Evolutionary conservation across 805 yeast species (phyloP).

Genomic region (Suhomyces emberorum): DNA sequence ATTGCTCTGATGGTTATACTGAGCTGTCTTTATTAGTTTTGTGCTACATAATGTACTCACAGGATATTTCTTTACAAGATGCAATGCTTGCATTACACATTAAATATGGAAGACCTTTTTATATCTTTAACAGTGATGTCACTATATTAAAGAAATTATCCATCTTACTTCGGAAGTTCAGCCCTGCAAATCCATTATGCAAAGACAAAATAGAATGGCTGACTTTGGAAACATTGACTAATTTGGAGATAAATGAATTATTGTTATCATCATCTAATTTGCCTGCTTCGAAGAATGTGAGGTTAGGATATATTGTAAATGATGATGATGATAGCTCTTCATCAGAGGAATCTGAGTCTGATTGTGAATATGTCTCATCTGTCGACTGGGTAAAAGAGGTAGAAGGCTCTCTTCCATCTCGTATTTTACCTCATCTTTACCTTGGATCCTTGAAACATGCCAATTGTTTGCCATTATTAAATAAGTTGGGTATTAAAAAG

Average conservation of each 20-base stretch:
- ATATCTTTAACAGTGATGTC: constrained; percentile 76
- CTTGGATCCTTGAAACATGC: constrained; percentile 86
- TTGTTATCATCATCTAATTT: constrained; percentile 17
- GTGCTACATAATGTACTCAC: constrained; percentile 67
- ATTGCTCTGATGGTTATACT: constrained; percentile 89
- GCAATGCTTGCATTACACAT: constrained; percentile 64
- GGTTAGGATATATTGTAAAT: constrained; percentile 28
- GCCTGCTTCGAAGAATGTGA: constrained; percentile 5
- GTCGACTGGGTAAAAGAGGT: constrained; percentile 38
- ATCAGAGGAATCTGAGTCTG: constrained; percentile 13
- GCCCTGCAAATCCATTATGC: constrained; percentile 42
- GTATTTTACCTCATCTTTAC: constrained; percentile 78
- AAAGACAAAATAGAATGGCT: constrained; percentile 24
- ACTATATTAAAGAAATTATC: constrained; percentile 63
- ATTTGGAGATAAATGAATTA: constrained; percentile 32
- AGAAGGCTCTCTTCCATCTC: constrained; percentile 77
- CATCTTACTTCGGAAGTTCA: constrained; percentile 52
- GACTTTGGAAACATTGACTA: constrained; percentile 26
- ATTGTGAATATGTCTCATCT: constrained; percentile 6
- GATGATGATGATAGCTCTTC: constrained; percentile 16
- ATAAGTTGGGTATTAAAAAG: constrained; percentile 63
- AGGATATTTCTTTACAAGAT: constrained; percentile 57
- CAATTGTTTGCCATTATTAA: constrained; percentile 58
- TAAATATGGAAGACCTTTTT: constrained; percentile 72
- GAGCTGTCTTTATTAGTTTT: constrained; percentile 78